These are phyloP conservation scores for Rhododendron williamsianum DNA, from an alignment of 148 eudicot species.

Conservation along the genomic window DNA sequence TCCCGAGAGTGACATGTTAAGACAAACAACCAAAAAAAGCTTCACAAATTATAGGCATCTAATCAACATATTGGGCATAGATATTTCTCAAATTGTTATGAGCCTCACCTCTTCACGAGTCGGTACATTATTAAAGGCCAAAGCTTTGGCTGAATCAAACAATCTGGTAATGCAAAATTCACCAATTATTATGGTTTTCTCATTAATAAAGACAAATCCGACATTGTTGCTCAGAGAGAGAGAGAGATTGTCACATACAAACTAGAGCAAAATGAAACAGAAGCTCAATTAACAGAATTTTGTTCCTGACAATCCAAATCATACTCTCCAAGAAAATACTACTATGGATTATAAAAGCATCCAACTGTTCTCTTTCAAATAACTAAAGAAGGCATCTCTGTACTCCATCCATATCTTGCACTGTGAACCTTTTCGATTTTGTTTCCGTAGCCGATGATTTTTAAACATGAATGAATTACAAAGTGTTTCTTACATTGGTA, in stretches of 20 bases:
- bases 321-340: not conserved
- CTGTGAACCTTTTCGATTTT: not conserved
- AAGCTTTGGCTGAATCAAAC: constrained; percentile 97
- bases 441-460: not conserved
- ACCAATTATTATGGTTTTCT: not conserved
- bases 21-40: not conserved
- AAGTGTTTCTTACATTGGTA: not conserved
- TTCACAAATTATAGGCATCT: not conserved
- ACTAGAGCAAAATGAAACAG: not conserved
- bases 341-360: not conserved
- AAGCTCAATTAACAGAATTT: not conserved
- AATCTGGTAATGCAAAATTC: constrained; percentile 37
- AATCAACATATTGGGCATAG: not conserved
- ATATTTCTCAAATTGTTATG: not conserved
- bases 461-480: not conserved
- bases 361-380: not conserved
- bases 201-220: not conserved
- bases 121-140: constrained; percentile 83
- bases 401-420: not conserved
- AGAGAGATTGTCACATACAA: not conserved
- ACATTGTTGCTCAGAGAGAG: not conserved
- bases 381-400: not conserved
- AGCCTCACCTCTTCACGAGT: constrained; percentile 68
- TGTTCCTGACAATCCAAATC: not conserved
- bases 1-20: not conserved